phyloP scores from a whole-genome alignment of 2,329 filamentous ascomycete genomes.

The Ophiostoma montium region DNA sequence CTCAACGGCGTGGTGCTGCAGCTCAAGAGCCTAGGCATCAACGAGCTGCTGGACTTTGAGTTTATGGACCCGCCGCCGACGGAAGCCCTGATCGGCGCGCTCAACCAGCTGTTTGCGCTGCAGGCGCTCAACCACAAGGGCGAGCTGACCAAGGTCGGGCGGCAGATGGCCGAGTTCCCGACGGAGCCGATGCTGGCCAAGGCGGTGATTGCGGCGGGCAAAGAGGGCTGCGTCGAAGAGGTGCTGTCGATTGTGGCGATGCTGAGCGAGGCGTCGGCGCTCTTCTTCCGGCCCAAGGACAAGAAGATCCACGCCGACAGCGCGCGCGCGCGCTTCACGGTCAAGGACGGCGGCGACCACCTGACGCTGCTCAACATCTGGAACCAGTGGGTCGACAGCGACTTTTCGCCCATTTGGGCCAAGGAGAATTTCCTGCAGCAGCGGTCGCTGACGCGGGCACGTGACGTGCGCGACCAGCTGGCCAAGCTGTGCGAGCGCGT shows the following conservation, averaged over 20 bases:
- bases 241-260: conserved; percentile 88
- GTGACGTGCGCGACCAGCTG: conserved; percentile 86
- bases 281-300: conserved; percentile 93
- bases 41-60: conserved; percentile 84
- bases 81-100: conserved; percentile 72
- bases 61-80: conserved; percentile 91
- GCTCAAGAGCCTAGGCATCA: conserved; percentile 80
- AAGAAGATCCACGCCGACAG: conserved; percentile 95
- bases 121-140: conserved; percentile 81
- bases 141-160: conserved; percentile 76
- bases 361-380: conserved; percentile 81
- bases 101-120: conserved; percentile 84
- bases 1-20: conserved; percentile 72
- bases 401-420: conserved; percentile 77
- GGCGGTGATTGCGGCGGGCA: conserved; percentile 74
- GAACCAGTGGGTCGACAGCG: conserved; percentile 88
- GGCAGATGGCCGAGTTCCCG: conserved; percentile 69
- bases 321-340: conserved; percentile 74
- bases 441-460: conserved; percentile 71
- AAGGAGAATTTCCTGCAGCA: conserved; percentile 92
- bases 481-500: conserved; percentile 86
- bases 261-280: conserved; percentile 72
- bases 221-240: conserved; percentile 87
- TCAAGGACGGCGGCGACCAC: conserved; percentile 85
- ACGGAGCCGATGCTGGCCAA: conserved; percentile 78